Conservation (phyloP, 2,329 filamentous ascomycete species). For the Ophiostoma himal-ulmi region DNA sequence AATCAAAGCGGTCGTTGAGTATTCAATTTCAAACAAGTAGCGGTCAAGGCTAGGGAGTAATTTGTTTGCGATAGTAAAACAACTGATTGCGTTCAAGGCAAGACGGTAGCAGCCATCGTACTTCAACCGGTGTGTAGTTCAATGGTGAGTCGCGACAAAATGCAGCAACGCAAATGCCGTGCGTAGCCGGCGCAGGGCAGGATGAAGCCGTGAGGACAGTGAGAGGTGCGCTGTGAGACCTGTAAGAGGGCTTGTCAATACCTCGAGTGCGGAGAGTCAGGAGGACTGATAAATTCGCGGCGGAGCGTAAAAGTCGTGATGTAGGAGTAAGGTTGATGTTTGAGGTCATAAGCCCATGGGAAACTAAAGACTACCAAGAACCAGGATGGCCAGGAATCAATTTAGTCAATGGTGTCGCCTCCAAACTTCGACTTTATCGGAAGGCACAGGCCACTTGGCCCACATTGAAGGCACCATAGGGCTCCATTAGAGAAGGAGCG, state of each 20-base stretch:
- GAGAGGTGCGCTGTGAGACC: background rate
- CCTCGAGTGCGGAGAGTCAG: background rate
- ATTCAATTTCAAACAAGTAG: background rate
- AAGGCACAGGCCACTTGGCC: background rate
- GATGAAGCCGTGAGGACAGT: background rate
- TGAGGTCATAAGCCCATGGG: background rate
- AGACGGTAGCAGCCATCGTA: background rate
- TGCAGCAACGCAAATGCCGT: background rate
- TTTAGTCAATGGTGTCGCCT: background rate
- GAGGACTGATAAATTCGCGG: background rate
- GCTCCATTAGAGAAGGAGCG: constrained; percentile 6
- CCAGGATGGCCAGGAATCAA: background rate
- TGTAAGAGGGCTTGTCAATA: background rate
- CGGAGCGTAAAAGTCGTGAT: background rate
- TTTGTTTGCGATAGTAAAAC: background rate
- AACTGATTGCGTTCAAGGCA: background rate
- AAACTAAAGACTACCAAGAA: background rate
- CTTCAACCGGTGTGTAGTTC: background rate
- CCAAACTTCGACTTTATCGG: constrained; percentile 7
- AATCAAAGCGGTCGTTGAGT: background rate
- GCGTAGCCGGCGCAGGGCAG: background rate
- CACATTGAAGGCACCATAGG: background rate
- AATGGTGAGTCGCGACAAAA: background rate
- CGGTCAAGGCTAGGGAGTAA: background rate
- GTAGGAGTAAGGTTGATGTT: background rate